Evolutionary conservation across 345 rosid genomes (phyloP).

Genomic region (Hypericum androsaemum): DNA sequence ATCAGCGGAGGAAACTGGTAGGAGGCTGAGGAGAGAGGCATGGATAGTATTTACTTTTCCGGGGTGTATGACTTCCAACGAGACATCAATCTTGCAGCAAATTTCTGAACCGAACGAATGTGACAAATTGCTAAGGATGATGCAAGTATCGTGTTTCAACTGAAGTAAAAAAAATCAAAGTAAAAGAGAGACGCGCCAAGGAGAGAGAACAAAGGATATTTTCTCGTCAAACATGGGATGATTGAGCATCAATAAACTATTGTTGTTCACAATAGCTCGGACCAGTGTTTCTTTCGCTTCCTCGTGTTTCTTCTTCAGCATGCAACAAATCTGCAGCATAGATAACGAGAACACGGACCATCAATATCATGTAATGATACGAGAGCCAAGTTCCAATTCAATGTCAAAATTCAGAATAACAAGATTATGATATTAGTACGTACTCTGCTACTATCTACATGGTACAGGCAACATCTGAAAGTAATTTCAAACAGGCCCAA

Average conservation of each 20-base stretch:
- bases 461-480: too few relatives aligned
- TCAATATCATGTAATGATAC: constrained; percentile 14
- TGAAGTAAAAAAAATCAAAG: constrained; percentile 2
- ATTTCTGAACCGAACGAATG: constrained; percentile 55
- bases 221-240: constrained; percentile 68
- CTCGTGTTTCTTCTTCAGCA: constrained; percentile 72
- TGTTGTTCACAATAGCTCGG: constrained; percentile 74
- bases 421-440: too few relatives aligned
- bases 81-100: constrained; percentile 26
- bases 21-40: constrained; percentile 7
- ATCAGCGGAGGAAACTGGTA: too few relatives aligned
- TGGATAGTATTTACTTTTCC: constrained; percentile 18
- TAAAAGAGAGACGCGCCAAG: constrained; percentile 13
- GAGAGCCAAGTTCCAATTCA: constrained; percentile 5
- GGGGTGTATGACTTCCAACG: constrained; percentile 18
- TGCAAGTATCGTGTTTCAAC: not conserved
- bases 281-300: constrained; percentile 80
- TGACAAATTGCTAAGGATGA: constrained; percentile 45
- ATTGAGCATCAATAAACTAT: constrained; percentile 67
- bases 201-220: constrained; percentile 52
- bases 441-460: too few relatives aligned
- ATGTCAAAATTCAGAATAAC: constrained; percentile 25
- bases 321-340: constrained; percentile 56
- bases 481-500: too few relatives aligned
- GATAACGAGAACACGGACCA: not conserved